Evolutionary conservation across 2,329 filamentous ascomycete genomes (phyloP).

Genomic region (Daldinia eschscholtzii): DNA sequence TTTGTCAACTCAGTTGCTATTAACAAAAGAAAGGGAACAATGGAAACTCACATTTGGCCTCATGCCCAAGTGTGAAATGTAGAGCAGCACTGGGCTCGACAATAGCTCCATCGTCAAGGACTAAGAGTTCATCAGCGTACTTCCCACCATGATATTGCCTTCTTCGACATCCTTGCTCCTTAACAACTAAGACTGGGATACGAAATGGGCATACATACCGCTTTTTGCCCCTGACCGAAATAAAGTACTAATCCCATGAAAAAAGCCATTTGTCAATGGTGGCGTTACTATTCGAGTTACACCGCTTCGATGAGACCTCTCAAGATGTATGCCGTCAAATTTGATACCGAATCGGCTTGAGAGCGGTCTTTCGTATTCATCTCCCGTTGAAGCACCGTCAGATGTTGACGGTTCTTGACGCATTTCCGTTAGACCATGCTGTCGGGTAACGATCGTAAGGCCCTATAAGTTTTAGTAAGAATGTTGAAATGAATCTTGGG

Average conservation of each 20-base stretch:
- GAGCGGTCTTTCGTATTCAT: constrained; percentile 30
- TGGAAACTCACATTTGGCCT: constrained; percentile 34
- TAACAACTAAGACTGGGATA: not conserved
- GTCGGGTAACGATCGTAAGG: constrained; percentile 29
- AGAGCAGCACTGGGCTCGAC: constrained; percentile 28
- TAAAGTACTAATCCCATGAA: constrained; percentile 39
- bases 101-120: constrained; percentile 42
- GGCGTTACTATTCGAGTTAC: constrained; percentile 41
- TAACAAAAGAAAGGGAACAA: not conserved
- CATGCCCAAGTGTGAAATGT: constrained; percentile 41
- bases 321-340: constrained; percentile 40
- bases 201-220: constrained; percentile 19
- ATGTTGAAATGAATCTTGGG: not conserved
- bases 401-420: constrained; percentile 41
- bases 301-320: constrained; percentile 34
- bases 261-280: constrained; percentile 37
- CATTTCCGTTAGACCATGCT: constrained; percentile 40
- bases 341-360: constrained; percentile 39
- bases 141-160: not conserved
- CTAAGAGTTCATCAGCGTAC: constrained; percentile 24
- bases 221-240: constrained; percentile 41
- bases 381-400: constrained; percentile 35
- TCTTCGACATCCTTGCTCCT: not conserved
- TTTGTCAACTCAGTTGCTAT: not conserved
- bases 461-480: constrained; percentile 31